Conservation (phyloP, 306 rosid genomes). For the Medicago ruthenica region DNA sequence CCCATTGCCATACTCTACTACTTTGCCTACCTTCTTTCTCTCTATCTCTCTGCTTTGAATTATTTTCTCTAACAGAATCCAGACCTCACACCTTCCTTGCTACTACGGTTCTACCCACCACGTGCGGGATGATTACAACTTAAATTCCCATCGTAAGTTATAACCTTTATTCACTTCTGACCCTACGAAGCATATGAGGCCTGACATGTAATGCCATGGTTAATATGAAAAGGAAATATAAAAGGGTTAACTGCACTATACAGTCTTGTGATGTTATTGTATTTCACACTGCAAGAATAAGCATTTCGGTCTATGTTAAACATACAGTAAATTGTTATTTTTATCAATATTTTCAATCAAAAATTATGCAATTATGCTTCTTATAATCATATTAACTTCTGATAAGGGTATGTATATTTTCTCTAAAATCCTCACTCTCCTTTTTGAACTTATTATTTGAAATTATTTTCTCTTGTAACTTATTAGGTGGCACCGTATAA, state of each 20-base stretch:
- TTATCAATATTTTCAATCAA: constrained; percentile 2
- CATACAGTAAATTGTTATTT: constrained; percentile 10
- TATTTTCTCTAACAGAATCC: constrained; percentile 14
- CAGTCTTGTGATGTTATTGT: constrained; percentile 29
- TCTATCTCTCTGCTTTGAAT: background rate
- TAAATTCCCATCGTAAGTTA: background rate
- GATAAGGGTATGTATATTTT: constrained; percentile 23
- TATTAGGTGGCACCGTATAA: constrained; percentile 96
- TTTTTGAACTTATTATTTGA: constrained; percentile 37
- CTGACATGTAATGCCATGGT: background rate
- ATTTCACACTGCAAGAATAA: constrained; percentile 22
- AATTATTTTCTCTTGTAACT: constrained; percentile 19
- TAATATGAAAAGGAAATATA: constrained; percentile 19
- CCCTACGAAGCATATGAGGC: background rate
- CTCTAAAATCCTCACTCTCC: constrained; percentile 26
- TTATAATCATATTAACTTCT: constrained; percentile 27
- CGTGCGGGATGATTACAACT: background rate
- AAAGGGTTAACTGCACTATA: constrained; percentile 19
- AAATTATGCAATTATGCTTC: constrained; percentile 23
- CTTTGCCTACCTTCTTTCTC: background rate
- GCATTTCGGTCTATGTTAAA: constrained; percentile 23
- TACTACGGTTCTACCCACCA: background rate
- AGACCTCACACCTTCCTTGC: constrained; percentile 1
- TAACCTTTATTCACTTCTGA: constrained; percentile 6
- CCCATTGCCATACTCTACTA: background rate